Base-by-base conservation (phyloP, 441 rosid genomes). In the Aleurites moluccanus region DNA sequence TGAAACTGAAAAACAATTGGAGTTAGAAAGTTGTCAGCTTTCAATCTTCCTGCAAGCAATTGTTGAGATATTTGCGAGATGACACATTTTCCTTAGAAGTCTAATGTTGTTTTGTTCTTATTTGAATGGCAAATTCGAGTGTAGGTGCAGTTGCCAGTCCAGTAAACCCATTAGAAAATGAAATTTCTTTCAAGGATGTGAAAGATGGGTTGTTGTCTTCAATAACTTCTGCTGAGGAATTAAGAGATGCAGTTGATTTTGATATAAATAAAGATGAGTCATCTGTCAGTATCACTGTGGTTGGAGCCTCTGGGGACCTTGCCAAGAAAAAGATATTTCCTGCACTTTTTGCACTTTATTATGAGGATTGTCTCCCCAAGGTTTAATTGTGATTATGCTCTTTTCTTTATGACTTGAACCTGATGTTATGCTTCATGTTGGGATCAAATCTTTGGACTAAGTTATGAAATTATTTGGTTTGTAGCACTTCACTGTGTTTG, bases 251-350 rank as follows among this genome's bases (percentile, higher is more conserved):
- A 65, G 83, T 77, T 38, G 76, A 74, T 74, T 82, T 81, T 73
- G 83, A 83, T 55, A 21, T 47, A 59, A 81, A 83, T 76, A 76
- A 75, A 44, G 82, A 68, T 33, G 84, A 85, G 74, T 83, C 96
- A 27, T 80, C 96, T 25, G 97, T 94, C 77, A 90, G 96, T 78
- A 94, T 94, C 45, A 88, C 93, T 10, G 92, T 94, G 50, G 96
- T 94, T 13, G 99, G 99, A 79, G 99, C 99, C 53, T 94, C 99
- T 72, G 99, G 99, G 75, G 99, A 94, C 85, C 97, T 95, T 77
- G 97, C 98, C 47, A 89, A 91, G 86, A 91, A 90, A 84, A 94
- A 94, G 82, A 94, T 94, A 80, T 94, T 94, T 83, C 98, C 99
- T 61, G 98, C 98, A 30, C 97, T 94, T 76, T 94, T 94, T 73